Conservation (phyloP, 108 stramenopile genomes). For the Mediolabrus comicus region DNA sequence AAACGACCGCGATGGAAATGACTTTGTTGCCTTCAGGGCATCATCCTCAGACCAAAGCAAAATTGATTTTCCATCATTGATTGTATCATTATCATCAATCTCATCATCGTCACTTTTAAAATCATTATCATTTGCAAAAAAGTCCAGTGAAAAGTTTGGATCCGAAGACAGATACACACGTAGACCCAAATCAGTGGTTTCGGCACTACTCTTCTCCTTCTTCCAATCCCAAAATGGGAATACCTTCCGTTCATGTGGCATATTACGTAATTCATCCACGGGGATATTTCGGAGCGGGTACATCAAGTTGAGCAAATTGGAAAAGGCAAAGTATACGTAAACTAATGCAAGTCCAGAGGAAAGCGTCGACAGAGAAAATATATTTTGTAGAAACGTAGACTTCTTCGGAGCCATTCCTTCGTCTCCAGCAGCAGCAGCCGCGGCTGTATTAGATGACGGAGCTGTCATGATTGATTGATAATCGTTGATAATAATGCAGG, state of each 20-base stretch:
- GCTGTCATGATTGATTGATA: constrained; percentile 1
- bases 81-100: constrained; percentile 11
- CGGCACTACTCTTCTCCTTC: background rate
- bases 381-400: constrained; percentile 26
- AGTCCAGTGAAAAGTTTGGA: constrained; percentile 44
- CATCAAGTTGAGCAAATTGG: constrained; percentile 39
- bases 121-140: constrained; percentile 40
- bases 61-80: constrained; percentile 27
- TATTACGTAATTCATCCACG: constrained; percentile 17
- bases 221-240: constrained; percentile 42
- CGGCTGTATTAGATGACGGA: background rate
- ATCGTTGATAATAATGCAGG: background rate
- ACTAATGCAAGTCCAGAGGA: constrained; percentile 27
- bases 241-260: constrained; percentile 31
- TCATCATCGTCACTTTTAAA: constrained; percentile 23
- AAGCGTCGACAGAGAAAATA: constrained; percentile 42
- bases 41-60: constrained; percentile 46
- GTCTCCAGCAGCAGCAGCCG: too few species aligned
- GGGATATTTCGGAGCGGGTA: constrained; percentile 39
- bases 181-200: constrained; percentile 43
- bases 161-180: constrained; percentile 66
- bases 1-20: constrained; percentile 42
- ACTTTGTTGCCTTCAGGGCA: constrained; percentile 34
- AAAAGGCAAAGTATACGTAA: constrained; percentile 42
- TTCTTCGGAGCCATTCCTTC: too few species aligned